Conservation (phyloP, 352 stramenopile genomes). For the Phytophthora citrophthora region DNA sequence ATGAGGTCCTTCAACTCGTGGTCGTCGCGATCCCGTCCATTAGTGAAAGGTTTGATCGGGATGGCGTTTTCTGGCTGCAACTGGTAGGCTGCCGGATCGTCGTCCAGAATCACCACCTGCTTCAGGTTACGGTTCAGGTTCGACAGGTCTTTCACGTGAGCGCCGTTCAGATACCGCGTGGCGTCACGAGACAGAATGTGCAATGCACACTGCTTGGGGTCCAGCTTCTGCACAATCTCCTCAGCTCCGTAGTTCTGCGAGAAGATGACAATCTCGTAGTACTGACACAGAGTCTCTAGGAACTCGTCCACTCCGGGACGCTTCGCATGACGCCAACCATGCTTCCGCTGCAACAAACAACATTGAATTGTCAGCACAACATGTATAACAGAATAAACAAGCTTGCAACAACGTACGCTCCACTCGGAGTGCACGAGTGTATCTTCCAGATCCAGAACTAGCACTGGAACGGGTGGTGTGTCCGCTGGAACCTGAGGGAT, state of each 20-base stretch:
- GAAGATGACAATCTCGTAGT: constrained; percentile 91
- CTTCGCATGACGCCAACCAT: constrained; percentile 89
- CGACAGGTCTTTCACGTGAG: constrained; percentile 85
- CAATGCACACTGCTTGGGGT: constrained; percentile 85
- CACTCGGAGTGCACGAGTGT: constrained; percentile 90
- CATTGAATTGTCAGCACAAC: constrained; percentile 1
- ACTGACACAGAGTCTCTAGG: constrained; percentile 82
- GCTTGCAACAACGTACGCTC: constrained; percentile 68
- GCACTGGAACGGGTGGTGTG: constrained; percentile 79
- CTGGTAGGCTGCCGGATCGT: constrained; percentile 82
- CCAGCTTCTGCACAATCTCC: constrained; percentile 80
- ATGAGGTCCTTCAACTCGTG: constrained; percentile 83
- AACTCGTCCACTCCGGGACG: constrained; percentile 88
- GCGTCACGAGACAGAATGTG: constrained; percentile 83
- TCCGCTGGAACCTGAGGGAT: constrained; percentile 80
- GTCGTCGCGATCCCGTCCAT: constrained; percentile 82
- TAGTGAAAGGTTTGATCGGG: constrained; percentile 76
- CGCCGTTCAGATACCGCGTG: constrained; percentile 83
- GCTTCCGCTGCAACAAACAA: constrained; percentile 63
- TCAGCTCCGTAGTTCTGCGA: constrained; percentile 86
- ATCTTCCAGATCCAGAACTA: constrained; percentile 88
- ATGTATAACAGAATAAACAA: too few relatives aligned
- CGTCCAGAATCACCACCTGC: constrained; percentile 87
- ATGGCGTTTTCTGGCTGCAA: constrained; percentile 88
- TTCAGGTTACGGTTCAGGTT: constrained; percentile 83